Percentiles rank a stretch among this genome's conserved stretches.
These are phyloP conservation scores for Alternaria burnsii DNA, from an alignment of 2,329 filamentous ascomycete species.

Conservation along the genomic window DNA sequence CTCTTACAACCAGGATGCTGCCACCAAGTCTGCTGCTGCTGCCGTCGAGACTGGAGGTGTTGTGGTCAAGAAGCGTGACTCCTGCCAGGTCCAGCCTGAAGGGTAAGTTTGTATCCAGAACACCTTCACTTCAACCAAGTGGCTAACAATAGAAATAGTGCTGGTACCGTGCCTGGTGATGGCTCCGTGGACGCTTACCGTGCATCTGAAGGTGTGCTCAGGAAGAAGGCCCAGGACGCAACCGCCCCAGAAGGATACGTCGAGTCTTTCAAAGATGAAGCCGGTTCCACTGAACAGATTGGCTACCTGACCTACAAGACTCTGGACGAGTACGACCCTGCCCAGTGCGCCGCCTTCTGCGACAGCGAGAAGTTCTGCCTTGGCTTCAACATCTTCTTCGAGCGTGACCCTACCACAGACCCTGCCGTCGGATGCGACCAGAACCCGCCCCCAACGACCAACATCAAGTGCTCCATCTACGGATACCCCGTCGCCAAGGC, in stretches of 20 bases:
- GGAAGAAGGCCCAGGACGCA: conserved; percentile 19
- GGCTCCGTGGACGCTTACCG: conserved; percentile 22
- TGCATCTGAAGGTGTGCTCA: conserved; percentile 18
- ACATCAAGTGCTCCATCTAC: conserved; percentile 41
- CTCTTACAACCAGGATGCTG: conserved; percentile 4
- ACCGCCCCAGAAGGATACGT: conserved; percentile 26
- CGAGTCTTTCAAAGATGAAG: conserved; percentile 26
- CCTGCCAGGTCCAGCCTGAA: conserved; percentile 23
- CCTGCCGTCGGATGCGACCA: conserved; percentile 27
- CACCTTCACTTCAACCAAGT: neutral
- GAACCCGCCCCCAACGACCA: conserved; percentile 33
- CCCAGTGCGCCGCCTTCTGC: conserved; percentile 31
- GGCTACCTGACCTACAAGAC: conserved; percentile 41
- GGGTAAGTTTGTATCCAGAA: conserved; percentile 18
- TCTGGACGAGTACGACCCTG: conserved; percentile 29
- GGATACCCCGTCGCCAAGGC: conserved; percentile 33
- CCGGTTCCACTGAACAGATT: conserved; percentile 32
- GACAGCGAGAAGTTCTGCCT: conserved; percentile 34
- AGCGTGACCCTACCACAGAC: conserved; percentile 35
- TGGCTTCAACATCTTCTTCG: conserved; percentile 43
- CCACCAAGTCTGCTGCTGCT: conserved; percentile 20
- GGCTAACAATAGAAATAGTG: conserved; percentile 4
- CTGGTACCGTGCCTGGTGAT: neutral
- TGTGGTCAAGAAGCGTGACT: conserved; percentile 19
- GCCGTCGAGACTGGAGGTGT: conserved; percentile 20